Evolutionary conservation across 2,329 filamentous ascomycete species (phyloP), one percentile per base, ranked within the genome.

Genomic region (Colletotrichum falcatum): DNA sequence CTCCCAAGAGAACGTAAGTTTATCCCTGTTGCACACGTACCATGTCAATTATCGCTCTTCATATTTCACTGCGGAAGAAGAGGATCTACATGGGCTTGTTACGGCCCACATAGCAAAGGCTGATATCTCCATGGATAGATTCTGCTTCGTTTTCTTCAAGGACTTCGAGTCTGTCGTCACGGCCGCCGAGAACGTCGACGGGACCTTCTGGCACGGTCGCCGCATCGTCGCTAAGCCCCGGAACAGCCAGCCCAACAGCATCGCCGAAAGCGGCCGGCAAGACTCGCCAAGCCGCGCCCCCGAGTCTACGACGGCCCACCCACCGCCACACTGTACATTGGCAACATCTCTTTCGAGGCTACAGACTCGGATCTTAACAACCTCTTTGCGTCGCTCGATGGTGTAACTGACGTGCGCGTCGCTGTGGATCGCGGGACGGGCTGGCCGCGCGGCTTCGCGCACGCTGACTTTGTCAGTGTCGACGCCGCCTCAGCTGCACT

Each of bases 291-390:
- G n/a, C n/a, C n/a, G n/a, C n/a, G n/a, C n/a, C n/a, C n/a, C n/a
- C n/a, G n/a, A n/a, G n/a, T n/a, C 30, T 51, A 64, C 55, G n/a
- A 35, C 23, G 56, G 58, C 56, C 26, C 54, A 23, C 61, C 61
- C 28, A 72, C 61, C 18, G 14, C 54, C 23, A 93, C 91, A 1
- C 83, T 97, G 42, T 97, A 92, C 84, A 88, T 97, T 75, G 94
- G 94, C 74, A 96, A 96, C 83, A 89, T 97, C 81, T 90, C 93
- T 14, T 96, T 92, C 78, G 92, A 97, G 82, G 92, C 95, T 83
- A 92, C 92, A 11, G 94, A 97, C 77, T 88, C 89, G 64, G 94
- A 97, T 76, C 85, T 97, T 64, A 94, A 95, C 81, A 86, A 90
- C 63, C 81, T 97, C 33, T 95, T 97, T 87, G 84, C 86, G 68